Conservation (phyloP, 768 basidiomycete genomes). For the Lactarius psammicola region DNA sequence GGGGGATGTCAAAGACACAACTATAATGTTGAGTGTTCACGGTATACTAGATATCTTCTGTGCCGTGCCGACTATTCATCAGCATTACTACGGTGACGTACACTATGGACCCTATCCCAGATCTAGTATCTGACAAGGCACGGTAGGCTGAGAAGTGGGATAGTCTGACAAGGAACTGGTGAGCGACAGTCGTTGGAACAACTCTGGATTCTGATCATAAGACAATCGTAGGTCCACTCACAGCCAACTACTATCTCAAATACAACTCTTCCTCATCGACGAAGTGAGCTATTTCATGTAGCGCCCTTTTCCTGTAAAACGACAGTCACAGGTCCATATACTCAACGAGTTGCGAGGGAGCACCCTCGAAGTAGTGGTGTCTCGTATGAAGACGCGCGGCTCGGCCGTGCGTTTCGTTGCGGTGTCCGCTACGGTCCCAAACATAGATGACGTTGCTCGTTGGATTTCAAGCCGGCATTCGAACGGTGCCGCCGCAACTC, state of each 20-base stretch:
- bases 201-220: constrained; percentile 9
- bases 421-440: constrained; percentile 92
- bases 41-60: constrained; percentile 29
- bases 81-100: constrained; percentile 75
- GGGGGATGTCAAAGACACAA: constrained; percentile 71
- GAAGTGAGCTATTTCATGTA: constrained; percentile 51
- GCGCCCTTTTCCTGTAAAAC: neutral
- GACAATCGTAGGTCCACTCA: constrained; percentile 52
- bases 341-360: constrained; percentile 89
- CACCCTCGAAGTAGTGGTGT: constrained; percentile 91
- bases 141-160: constrained; percentile 94
- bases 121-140: constrained; percentile 7
- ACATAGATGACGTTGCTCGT: constrained; percentile 81
- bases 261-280: constrained; percentile 86
- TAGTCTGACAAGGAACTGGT: constrained; percentile 87
- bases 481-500: constrained; percentile 55
- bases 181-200: constrained; percentile 14
- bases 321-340: constrained; percentile 71
- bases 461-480: constrained; percentile 68
- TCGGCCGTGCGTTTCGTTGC: constrained; percentile 76
- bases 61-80: neutral
- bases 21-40: constrained; percentile 61
- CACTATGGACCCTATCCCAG: neutral
- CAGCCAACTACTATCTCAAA: constrained; percentile 61
- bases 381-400: constrained; percentile 83